Evolutionary conservation across 768 basidiomycete species (phyloP), one percentile per base, ranked within the genome.

Genomic region (Paxillus rubicundulus): DNA sequence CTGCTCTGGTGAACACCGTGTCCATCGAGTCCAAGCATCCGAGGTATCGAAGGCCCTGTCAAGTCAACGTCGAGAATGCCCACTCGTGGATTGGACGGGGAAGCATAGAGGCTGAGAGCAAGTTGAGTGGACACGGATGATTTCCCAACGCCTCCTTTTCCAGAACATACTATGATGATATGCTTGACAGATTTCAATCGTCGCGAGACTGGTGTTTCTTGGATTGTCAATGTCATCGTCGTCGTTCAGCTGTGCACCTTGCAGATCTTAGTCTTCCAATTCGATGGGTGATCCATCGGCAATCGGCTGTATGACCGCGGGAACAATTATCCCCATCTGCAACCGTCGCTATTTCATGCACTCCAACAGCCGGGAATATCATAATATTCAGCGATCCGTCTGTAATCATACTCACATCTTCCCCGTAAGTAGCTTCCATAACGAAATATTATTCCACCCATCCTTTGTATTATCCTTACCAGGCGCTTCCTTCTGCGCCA

Each of bases 61-160:
- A 97, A 82, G 72, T 97, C 94, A 49, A 95, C 82, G 71, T 97
- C 95, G 41, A 98, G 81, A 41, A 98, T 84, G n/a, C 92, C 92
- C 21, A 93, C 88, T 54, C 82, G 83, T 5, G 81, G 79, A 33
- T 70, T 79, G 5, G 86, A 82, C 2, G 84, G 79, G 20, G 81
- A 85, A 2, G 77, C 75, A 72, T 89, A 82, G 8, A 99, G 83
- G 55, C 85, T 90, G 45, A 98, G 81, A 0, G 97, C 95, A 28
- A 98, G 80, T 61, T 98, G 97, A 7, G 87, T 82, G 2, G 92
- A 85, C 20, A 98, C 87, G 1, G 93, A 96, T n/a, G 95, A 98
- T 73, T 99, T 99, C 50, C 97, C 97, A 38, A 98, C 97, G 33
- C 96, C 97, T 32, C 97, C 97, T 70, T 99, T 99, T 8, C 97